Evolutionary conservation across 2,329 filamentous ascomycete species (phyloP).

Genomic region (Cadophora sp.): DNA sequence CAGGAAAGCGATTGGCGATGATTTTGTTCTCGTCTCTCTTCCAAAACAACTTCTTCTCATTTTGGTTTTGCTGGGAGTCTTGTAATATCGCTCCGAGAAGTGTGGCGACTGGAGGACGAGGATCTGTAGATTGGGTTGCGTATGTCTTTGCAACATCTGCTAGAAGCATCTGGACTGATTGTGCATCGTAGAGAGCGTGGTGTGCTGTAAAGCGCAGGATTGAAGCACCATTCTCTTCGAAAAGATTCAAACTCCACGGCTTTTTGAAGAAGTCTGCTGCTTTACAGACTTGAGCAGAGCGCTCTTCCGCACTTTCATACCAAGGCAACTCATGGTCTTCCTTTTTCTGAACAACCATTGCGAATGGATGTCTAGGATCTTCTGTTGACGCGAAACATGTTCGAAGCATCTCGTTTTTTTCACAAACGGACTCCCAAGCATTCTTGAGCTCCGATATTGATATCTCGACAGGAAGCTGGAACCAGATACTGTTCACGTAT

Average conservation of each 20-base stretch:
- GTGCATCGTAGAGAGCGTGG: constrained; percentile 87
- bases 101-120: constrained; percentile 48
- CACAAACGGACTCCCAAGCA: constrained; percentile 65
- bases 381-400: constrained; percentile 74
- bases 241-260: constrained; percentile 42
- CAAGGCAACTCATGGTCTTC: constrained; percentile 49
- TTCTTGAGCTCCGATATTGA: constrained; percentile 51
- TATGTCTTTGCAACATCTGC: constrained; percentile 59
- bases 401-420: constrained; percentile 73
- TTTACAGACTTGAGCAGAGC: background rate
- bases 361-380: constrained; percentile 67
- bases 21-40: constrained; percentile 56
- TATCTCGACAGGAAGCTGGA: constrained; percentile 54
- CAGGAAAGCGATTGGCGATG: constrained; percentile 75
- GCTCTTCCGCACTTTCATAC: constrained; percentile 39
- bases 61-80: constrained; percentile 42
- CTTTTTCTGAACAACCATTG: constrained; percentile 71
- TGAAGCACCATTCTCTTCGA: constrained; percentile 14
- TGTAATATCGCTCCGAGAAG: constrained; percentile 54
- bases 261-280: constrained; percentile 4
- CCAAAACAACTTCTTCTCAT: constrained; percentile 66
- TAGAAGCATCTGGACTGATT: constrained; percentile 72
- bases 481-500: constrained; percentile 78
- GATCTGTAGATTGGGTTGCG: constrained; percentile 37
- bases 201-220: constrained; percentile 53